Percentiles rank a stretch among this genome's conserved stretches.
Conservation (phyloP, 2,329 filamentous ascomycete genomes). For the Aureobasidium sp. region DNA sequence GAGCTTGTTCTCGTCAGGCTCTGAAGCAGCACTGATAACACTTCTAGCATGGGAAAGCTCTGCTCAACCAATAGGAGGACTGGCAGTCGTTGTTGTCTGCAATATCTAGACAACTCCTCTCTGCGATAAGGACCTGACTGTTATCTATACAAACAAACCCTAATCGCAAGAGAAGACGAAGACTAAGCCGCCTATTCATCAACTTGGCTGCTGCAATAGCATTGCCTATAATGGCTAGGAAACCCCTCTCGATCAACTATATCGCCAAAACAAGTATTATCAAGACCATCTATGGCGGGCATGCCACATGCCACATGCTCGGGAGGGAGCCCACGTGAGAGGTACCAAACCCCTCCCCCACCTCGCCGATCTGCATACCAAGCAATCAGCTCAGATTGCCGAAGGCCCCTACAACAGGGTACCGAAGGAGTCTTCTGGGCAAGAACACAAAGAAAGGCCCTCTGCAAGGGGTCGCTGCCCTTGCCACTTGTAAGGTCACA, state of each 20-base stretch:
- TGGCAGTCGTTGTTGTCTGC: background rate
- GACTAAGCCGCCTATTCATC: background rate
- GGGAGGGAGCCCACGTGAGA: background rate
- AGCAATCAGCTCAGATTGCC: background rate
- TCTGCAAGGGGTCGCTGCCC: too few relatives aligned
- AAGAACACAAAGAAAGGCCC: too few relatives aligned
- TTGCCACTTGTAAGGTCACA: background rate
- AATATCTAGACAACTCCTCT: background rate
- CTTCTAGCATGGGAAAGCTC: too few relatives aligned
- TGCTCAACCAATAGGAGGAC: background rate
- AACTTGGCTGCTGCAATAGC: background rate
- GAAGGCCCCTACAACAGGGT: too few relatives aligned
- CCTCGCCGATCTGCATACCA: conserved; percentile 1
- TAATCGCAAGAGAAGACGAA: background rate
- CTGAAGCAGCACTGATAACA: background rate
- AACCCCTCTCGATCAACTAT: background rate
- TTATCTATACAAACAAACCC: background rate
- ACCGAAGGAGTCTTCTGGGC: too few relatives aligned
- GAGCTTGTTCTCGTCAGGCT: background rate
- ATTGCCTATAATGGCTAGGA: background rate
- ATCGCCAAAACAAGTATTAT: background rate
- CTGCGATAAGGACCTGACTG: background rate
- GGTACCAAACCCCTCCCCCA: background rate
- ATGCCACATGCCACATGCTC: background rate
- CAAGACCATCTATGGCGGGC: too few relatives aligned